Base-by-base conservation (phyloP, 139 green algal species). In the Micractinium sp. region DNA sequence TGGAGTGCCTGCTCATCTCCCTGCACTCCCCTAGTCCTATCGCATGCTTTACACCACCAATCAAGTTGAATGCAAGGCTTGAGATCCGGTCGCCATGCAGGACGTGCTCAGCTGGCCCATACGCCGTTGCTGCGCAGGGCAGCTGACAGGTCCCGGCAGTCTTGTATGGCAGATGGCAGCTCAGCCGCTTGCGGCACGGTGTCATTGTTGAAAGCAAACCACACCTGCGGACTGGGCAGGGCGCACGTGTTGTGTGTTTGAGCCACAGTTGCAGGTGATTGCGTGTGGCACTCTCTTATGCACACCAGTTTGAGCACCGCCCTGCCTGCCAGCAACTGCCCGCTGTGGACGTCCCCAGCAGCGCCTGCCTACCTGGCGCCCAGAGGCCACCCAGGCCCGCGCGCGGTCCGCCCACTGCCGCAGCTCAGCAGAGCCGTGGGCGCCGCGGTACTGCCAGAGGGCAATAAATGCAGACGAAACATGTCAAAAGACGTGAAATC, bases 161-260 rank as follows among this genome's bases (percentile, higher is more conserved):
- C 85, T 3, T 29, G 25, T 16, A 88, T 73, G 39, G 85, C 85
- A 12, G 47, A 36, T 0, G 85, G 85, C 85, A 76, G 41, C 31
- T 23, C 20, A 12, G 19, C 23, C 23, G 15, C 53, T 5, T 15
- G 29, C 1, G 67, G 39, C 29, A 88, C 25, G 3, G 63, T 47
- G 84, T 88, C 73, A 23, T 88, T 88, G 73, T 88, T 88, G 73
- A 82, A 88, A 0, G 85, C 85, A n/a, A 75, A 60, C 33, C 38
- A 88, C 14, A 69, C 47, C 47, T 56, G 47, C 47, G 47, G 47
- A 9, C 47, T 56, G 47, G 47, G 47, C 47, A 56, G 47, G 35
- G 31, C 74, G 12, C 12, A 25, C 20, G 12, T 78, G 73, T n/a
- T n/a, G n/a, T n/a, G n/a, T n/a, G n/a, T n/a, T n/a, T n/a, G n/a